phyloP scores from a whole-genome alignment of 2,329 filamentous ascomycete species.

The Xylaria sp. region DNA sequence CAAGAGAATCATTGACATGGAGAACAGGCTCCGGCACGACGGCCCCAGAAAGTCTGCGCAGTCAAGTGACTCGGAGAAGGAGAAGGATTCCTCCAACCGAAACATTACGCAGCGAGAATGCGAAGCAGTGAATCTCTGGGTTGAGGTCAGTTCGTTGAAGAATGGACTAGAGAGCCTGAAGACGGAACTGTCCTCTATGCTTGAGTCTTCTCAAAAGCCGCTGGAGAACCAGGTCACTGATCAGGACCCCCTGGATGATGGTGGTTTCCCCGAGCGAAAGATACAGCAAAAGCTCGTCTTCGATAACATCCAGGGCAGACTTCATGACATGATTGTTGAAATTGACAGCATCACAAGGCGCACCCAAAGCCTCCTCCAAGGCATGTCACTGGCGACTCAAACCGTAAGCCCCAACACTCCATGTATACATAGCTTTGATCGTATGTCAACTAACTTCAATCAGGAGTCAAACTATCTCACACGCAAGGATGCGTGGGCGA shows the following conservation, averaged over 20 bases:
- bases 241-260: not conserved
- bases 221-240: not conserved
- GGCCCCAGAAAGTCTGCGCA: not conserved
- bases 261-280: no score
- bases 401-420: constrained; percentile 31
- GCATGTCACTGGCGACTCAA: constrained; percentile 37
- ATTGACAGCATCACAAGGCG: constrained; percentile 31
- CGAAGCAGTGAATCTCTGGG: constrained; percentile 36
- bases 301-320: constrained; percentile 27
- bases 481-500: constrained; percentile 33
- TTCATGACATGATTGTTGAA: constrained; percentile 40
- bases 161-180: constrained; percentile 38
- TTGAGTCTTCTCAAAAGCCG: constrained; percentile 9
- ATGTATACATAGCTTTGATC: not conserved
- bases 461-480: constrained; percentile 43
- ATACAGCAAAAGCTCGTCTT: constrained; percentile 3
- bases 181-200: constrained; percentile 30
- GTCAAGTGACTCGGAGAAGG: not conserved
- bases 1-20: constrained; percentile 35
- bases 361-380: constrained; percentile 31
- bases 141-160: constrained; percentile 35
- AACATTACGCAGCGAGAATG: constrained; percentile 35
- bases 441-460: not conserved
- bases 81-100: not conserved
- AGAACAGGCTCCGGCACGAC: constrained; percentile 30